Base-by-base conservation (phyloP, 495 filamentous ascomycete species). In the Haplographium delicatum region DNA sequence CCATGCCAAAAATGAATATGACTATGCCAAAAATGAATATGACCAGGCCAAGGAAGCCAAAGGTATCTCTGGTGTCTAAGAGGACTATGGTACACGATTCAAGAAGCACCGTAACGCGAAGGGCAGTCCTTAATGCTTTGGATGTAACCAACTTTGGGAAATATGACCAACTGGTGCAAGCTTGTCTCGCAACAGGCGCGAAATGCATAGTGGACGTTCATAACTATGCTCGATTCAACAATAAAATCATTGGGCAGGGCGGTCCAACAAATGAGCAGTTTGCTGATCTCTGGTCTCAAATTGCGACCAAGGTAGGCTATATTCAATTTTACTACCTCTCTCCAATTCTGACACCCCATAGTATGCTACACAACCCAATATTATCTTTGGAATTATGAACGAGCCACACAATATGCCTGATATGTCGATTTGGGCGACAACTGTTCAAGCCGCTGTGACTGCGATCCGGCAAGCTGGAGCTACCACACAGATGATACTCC, bases 341-440 rank as follows among this genome's bases (percentile, higher is more conserved):
- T 19, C 13, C 11, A 3, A 20, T 41, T 1, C 30, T 13, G 2
- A 50, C 9, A 33, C 24, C 23, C 53, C 18, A n/a, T 69, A 76
- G 44, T 83, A 82, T 51, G 68, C 65, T 6, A 44, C 25, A 9
- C 45, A 72, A 20, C 43, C 66, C 7, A 73, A 71, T 11, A 63
- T 81, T 23, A 64, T 74, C 20, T 81, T 83, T 60, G 78, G 78
- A 35, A 62, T 82, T 44, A 81, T 83, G 74, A 84, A 82, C 59
- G 80, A 84, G 57, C 77, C 80, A 7, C 78, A 78, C 47, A 40
- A 56, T 28, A 34, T 76, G 28, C 62, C 71, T 25, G 67, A 75
- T 51, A 67, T 82, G 43, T 55, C 35, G 20, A 47, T 46, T 0
- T 81, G 77, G 77, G 76, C 74, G 1, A 46, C 59, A 10, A 78